Percentiles rank a stretch among this genome's conserved stretches.
Evolutionary conservation across 2,329 filamentous ascomycete genomes (phyloP).

Genomic region (Setomelanomma holmii): DNA sequence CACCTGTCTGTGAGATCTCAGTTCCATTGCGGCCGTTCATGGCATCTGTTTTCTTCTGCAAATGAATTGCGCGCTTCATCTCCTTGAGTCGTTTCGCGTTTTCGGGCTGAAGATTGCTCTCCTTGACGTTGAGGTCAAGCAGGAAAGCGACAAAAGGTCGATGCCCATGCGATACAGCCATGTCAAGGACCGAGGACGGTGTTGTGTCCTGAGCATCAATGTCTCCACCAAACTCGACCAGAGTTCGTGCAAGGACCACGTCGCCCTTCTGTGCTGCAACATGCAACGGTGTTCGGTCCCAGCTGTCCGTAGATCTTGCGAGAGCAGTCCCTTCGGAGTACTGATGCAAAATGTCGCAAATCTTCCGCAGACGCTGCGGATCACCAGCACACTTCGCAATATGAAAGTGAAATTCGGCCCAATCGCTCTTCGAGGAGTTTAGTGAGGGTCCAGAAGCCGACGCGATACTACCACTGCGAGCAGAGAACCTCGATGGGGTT

Average conservation of each 20-base stretch:
- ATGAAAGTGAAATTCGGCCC: slow-evolving; percentile 22
- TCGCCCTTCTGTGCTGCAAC: slow-evolving; percentile 20
- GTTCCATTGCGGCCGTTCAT: slow-evolving; percentile 1
- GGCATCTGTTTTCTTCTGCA: background rate
- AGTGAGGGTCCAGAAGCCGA: background rate
- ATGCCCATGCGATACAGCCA: slow-evolving; percentile 17
- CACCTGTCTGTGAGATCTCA: background rate
- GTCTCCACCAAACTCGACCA: slow-evolving; percentile 17
- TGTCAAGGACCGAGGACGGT: slow-evolving; percentile 20
- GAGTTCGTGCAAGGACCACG: slow-evolving; percentile 13
- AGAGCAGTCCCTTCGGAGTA: slow-evolving; percentile 10
- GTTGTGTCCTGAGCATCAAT: slow-evolving; percentile 24
- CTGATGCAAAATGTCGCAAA: slow-evolving; percentile 9
- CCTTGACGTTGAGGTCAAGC: slow-evolving; percentile 13
- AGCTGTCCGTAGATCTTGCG: slow-evolving; percentile 15
- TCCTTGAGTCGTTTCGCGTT: slow-evolving; percentile 13
- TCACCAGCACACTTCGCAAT: slow-evolving; percentile 9
- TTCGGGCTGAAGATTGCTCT: slow-evolving; percentile 10
- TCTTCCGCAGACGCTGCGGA: slow-evolving; percentile 4
- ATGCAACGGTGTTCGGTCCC: slow-evolving; percentile 21
- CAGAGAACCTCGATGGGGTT: background rate
- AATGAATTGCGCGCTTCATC: slow-evolving; percentile 15
- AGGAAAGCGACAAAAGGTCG: slow-evolving; percentile 18
- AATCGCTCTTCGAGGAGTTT: slow-evolving; percentile 6
- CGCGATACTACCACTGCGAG: slow-evolving; percentile 8